Conservation (phyloP, 345 rosid genomes). For the Syzygium jambos region DNA sequence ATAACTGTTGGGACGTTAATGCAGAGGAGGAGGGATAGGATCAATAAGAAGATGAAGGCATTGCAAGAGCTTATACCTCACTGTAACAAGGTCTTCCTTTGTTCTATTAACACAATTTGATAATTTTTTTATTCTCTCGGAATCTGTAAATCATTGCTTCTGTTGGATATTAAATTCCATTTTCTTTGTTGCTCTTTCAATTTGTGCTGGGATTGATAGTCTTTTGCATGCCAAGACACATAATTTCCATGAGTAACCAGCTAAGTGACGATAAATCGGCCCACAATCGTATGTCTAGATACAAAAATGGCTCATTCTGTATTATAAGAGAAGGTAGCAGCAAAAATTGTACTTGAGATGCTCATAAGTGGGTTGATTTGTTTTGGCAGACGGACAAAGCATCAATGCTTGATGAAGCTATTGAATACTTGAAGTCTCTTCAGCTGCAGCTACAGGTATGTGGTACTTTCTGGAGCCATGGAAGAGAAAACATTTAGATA, state of each 20-base stretch:
- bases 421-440: constrained; percentile 85
- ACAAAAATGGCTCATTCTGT: not conserved
- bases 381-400: constrained; percentile 80
- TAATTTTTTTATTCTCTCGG: not conserved
- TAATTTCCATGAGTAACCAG: not conserved
- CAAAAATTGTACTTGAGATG: not conserved
- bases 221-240: not conserved
- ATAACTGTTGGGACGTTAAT: not conserved
- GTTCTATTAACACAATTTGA: not conserved
- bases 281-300: not conserved
- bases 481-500: not conserved
- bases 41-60: constrained; percentile 82
- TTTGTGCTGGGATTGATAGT: not conserved
- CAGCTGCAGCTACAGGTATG: constrained; percentile 83
- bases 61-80: constrained; percentile 90
- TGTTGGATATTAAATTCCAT: not conserved
- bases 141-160: not conserved
- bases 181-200: not conserved
- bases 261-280: not conserved
- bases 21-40: constrained; percentile 85
- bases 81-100: constrained; percentile 64
- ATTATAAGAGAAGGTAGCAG: not conserved
- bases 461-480: not conserved
- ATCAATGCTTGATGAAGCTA: constrained; percentile 91
- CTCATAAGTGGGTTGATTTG: not conserved